phyloP scores from a whole-genome alignment of 2,329 filamentous ascomycete species.

The Ceratocystis papillata region DNA sequence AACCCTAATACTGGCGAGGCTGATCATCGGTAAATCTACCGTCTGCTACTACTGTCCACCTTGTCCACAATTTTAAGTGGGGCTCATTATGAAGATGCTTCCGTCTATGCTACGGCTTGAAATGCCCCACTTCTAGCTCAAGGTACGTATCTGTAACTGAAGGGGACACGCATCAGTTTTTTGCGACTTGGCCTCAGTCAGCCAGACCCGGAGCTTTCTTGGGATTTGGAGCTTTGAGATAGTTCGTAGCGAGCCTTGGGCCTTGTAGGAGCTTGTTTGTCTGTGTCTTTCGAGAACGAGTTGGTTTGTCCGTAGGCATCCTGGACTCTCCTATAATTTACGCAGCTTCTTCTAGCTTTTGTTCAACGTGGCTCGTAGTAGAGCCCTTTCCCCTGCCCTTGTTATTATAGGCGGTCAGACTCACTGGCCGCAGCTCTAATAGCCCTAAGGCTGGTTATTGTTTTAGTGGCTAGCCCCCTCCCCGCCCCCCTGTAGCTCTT shows the following conservation, averaged over 20 bases:
- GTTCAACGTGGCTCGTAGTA: slow-evolving; percentile 15
- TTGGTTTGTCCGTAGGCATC: too few species aligned
- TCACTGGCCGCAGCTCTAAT: neutral
- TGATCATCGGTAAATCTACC: neutral
- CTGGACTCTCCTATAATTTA: too few species aligned
- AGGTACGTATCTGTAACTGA: neutral
- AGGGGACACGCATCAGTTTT: slow-evolving; percentile 21
- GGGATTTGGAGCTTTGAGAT: neutral
- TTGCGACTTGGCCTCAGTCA: slow-evolving; percentile 18
- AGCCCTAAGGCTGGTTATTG: neutral
- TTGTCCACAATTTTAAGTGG: slow-evolving; percentile 12
- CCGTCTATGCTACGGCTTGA: neutral
- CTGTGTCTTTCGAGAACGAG: too few species aligned
- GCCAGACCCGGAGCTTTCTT: neutral
- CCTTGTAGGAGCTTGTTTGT: neutral
- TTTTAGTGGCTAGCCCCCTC: neutral
- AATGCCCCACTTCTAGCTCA: slow-evolving; percentile 15
- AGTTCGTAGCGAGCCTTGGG: neutral
- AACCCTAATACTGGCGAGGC: neutral
- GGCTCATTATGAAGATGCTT: neutral
- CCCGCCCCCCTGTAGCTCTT: neutral
- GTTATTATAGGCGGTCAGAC: slow-evolving; percentile 1
- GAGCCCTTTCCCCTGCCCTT: slow-evolving; percentile 2
- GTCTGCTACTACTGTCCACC: neutral
- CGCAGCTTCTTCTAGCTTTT: neutral